Percentiles rank a stretch among this genome's conserved stretches.
These are phyloP conservation scores for Clonostachys sp. DNA, from an alignment of 2,329 filamentous ascomycete genomes.

Conservation along the genomic window DNA sequence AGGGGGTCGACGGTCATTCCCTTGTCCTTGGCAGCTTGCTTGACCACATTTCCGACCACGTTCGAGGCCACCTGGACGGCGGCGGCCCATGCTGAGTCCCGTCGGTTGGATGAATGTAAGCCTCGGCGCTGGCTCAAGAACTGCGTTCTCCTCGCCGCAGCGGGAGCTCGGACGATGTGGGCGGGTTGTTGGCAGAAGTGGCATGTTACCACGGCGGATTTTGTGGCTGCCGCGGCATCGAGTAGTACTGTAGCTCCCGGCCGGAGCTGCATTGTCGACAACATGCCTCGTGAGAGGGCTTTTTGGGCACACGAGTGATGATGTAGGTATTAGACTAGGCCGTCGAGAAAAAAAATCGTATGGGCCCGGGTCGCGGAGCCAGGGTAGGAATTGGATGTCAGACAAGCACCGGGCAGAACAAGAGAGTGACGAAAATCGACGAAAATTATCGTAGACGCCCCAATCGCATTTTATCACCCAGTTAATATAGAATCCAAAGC, in stretches of 20 bases:
- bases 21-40: slow-evolving; percentile 50
- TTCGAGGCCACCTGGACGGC: slow-evolving; percentile 68
- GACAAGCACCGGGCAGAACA: too few species aligned
- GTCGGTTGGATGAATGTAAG: slow-evolving; percentile 37
- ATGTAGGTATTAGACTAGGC: too few species aligned
- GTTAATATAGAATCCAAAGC: too few species aligned
- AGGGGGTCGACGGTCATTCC: slow-evolving; percentile 81
- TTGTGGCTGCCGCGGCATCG: slow-evolving; percentile 21
- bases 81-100: slow-evolving; percentile 68
- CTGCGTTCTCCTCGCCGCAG: slow-evolving; percentile 16
- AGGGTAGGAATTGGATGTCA: too few species aligned
- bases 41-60: slow-evolving; percentile 64
- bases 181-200: slow-evolving; percentile 17
- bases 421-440: too few species aligned
- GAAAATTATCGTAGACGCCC: too few species aligned
- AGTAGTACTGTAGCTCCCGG: slow-evolving; percentile 46
- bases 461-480: too few species aligned
- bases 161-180: not conserved
- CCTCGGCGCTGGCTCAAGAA: slow-evolving; percentile 9
- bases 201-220: slow-evolving; percentile 12
- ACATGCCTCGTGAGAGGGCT: too few species aligned
- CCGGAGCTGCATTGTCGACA: slow-evolving; percentile 45
- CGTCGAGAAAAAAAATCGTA: too few species aligned
- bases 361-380: too few species aligned
- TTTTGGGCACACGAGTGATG: too few species aligned